phyloP scores from a whole-genome alignment of 1,284 basidiomycete genomes.

The Pseudozyma sp. region DNA sequence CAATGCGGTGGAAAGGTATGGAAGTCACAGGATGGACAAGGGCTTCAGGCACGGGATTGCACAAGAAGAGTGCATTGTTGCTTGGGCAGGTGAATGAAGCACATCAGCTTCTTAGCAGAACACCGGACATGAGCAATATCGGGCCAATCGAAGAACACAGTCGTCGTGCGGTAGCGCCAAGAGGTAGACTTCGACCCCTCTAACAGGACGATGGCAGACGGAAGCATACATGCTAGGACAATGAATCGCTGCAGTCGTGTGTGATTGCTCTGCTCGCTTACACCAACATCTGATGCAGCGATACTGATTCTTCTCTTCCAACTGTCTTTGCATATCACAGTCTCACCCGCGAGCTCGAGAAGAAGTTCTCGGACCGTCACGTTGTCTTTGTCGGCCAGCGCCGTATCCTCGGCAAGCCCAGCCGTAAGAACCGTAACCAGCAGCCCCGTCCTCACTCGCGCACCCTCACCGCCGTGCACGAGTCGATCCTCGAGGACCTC shows the following conservation, averaged over 20 bases:
- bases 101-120: no score
- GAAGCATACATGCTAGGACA: no score
- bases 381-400: constrained; percentile 99
- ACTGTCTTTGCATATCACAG: constrained; percentile 71
- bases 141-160: no score
- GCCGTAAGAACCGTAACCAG: constrained; percentile 88
- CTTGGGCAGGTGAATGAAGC: no score
- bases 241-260: not conserved
- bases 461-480: constrained; percentile 97
- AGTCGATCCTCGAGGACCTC: constrained; percentile 97
- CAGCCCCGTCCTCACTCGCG: constrained; percentile 97
- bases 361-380: constrained; percentile 99
- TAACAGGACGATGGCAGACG: no score
- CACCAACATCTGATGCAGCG: not conserved
- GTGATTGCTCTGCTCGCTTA: not conserved
- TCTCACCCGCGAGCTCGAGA: constrained; percentile 98
- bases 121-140: no score
- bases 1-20: not conserved
- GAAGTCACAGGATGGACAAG: no score
- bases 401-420: constrained; percentile 97
- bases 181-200: no score
- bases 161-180: no score
- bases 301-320: constrained; percentile 18
- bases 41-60: no score
- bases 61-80: no score